Evolutionary conservation across 202 grass and related monocot species (phyloP).

Genomic region (Cymbopogon flexuosus): DNA sequence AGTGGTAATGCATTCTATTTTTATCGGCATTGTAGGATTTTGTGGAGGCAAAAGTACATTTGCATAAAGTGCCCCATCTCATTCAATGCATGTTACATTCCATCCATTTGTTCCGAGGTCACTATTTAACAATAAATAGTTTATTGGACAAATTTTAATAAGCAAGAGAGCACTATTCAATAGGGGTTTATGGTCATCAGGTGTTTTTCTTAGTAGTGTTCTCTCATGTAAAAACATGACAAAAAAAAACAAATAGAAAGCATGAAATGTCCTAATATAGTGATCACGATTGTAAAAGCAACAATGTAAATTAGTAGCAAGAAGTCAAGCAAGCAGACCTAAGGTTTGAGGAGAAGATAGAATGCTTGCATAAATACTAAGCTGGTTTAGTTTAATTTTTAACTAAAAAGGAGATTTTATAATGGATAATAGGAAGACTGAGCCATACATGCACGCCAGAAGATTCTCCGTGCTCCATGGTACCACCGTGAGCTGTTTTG

Average conservation of each 20-base stretch:
- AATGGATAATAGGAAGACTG: not conserved
- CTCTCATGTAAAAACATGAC: not conserved
- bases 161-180: not conserved
- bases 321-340: conserved; percentile 3
- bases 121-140: not conserved
- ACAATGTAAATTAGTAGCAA: not conserved
- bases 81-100: not conserved
- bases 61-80: not conserved
- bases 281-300: not conserved
- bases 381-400: not conserved
- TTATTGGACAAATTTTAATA: not conserved
- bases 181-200: not conserved
- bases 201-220: not conserved
- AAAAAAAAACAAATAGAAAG: not conserved
- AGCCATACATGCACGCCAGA: conserved; percentile 71
- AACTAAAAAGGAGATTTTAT: conserved; percentile 12
- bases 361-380: conserved; percentile 11
- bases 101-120: not conserved
- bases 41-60: not conserved
- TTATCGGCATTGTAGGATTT: not conserved
- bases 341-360: not conserved
- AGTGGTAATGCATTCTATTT: not conserved
- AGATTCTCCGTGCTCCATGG: conserved; percentile 59
- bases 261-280: conserved; percentile 10
- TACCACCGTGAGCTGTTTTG: conserved; percentile 47